Percentiles rank a stretch among this genome's conserved stretches.
These are phyloP conservation scores for Meyerozyma smithsonii DNA, from an alignment of 1,139 yeast species.

Conservation along the genomic window DNA sequence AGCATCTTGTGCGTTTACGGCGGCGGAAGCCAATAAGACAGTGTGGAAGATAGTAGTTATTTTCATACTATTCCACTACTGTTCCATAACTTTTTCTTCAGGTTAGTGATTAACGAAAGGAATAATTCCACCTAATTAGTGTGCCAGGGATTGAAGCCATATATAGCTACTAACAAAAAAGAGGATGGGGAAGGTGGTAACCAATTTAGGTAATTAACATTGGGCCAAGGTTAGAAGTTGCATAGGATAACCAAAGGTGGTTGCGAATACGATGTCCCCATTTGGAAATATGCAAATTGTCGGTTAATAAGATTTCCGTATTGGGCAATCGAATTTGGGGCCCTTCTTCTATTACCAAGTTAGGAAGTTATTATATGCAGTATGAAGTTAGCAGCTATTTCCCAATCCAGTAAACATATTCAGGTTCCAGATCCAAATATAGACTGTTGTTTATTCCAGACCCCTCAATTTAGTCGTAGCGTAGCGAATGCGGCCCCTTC, in stretches of 20 bases:
- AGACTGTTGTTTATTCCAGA: conserved; percentile 2
- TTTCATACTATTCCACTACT: conserved; percentile 14
- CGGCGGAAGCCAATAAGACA: conserved; percentile 17
- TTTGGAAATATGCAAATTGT: conserved; percentile 7
- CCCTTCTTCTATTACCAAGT: conserved; percentile 1
- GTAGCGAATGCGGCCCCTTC: too few relatives aligned
- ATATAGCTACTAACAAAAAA: not conserved
- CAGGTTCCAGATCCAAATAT: not conserved
- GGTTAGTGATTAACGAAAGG: conserved; percentile 10
- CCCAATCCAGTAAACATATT: not conserved
- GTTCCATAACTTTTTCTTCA: conserved; percentile 7
- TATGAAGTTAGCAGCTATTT: not conserved
- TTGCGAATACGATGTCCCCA: conserved; percentile 5
- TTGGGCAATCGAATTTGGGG: conserved; percentile 3
- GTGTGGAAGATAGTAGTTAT: conserved; percentile 17
- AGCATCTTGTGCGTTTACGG: conserved; percentile 14
- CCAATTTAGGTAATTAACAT: conserved; percentile 4
- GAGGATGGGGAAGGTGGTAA: conserved; percentile 3
- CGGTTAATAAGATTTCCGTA: conserved; percentile 2
- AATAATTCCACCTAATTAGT: conserved; percentile 4
- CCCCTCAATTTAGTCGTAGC: conserved; percentile 3
- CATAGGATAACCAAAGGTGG: conserved; percentile 4
- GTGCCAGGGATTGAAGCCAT: conserved; percentile 4
- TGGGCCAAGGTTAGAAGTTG: conserved; percentile 5
- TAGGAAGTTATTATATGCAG: conserved; percentile 2